Conservation (phyloP, 1,284 basidiomycete species). For the Puccinia horiana region DNA sequence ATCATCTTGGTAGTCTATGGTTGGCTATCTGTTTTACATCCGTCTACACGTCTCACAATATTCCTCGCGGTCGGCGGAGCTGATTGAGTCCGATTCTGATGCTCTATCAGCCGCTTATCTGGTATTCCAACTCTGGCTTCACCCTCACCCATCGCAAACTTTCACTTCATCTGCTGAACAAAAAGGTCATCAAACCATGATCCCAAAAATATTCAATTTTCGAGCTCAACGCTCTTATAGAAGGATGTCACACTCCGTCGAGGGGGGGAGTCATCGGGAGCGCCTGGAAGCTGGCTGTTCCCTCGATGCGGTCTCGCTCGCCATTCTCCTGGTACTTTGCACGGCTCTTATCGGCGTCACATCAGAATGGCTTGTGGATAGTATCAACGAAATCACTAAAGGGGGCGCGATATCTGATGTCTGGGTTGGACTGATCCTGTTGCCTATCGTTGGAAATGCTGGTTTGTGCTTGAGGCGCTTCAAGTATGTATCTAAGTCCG, state of each 20-base stretch:
- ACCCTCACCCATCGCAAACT: slow-evolving; percentile 70
- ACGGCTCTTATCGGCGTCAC: slow-evolving; percentile 71
- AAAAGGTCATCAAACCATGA: slow-evolving; percentile 49
- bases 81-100: slow-evolving; percentile 16
- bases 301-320: slow-evolving; percentile 65
- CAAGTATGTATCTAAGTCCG: not conserved
- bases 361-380: slow-evolving; percentile 60
- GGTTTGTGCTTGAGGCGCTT: not conserved
- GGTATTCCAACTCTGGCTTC: slow-evolving; percentile 82
- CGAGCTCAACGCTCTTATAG: slow-evolving; percentile 10
- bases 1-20: slow-evolving; percentile 69
- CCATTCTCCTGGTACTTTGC: slow-evolving; percentile 65
- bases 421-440: slow-evolving; percentile 42
- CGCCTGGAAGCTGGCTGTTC: slow-evolving; percentile 63
- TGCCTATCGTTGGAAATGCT: slow-evolving; percentile 48
- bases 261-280: slow-evolving; percentile 47
- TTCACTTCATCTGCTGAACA: slow-evolving; percentile 57
- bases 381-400: slow-evolving; percentile 60
- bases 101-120: slow-evolving; percentile 73
- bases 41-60: not conserved
- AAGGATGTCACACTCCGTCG: not conserved
- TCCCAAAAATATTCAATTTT: slow-evolving; percentile 52
- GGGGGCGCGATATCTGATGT: slow-evolving; percentile 62
- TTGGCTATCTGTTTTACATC: slow-evolving; percentile 40
- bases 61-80: not conserved